Evolutionary conservation across 2,329 filamentous ascomycete species (phyloP).

Genomic region (Dactylellina haptotyla): DNA sequence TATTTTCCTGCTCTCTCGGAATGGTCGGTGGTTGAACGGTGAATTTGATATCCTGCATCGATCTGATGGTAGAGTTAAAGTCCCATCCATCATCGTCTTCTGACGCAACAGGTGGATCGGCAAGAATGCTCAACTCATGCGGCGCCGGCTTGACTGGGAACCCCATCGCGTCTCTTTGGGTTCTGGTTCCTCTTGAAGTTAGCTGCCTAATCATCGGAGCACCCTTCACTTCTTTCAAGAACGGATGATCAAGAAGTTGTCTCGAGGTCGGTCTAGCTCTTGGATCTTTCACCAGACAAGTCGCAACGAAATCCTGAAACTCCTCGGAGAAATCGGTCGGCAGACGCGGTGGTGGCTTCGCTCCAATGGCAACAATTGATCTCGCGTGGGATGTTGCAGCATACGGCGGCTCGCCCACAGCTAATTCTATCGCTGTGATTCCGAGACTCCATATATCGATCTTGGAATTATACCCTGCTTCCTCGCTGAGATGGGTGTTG

Average conservation of each 20-base stretch:
- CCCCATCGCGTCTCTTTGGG: neutral
- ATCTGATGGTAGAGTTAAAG: neutral
- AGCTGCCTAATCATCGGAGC: neutral
- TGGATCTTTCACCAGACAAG: conserved; percentile 80
- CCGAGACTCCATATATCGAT: conserved; percentile 94
- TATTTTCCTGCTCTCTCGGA: neutral
- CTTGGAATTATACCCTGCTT: conserved; percentile 81
- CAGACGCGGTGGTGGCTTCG: conserved; percentile 82
- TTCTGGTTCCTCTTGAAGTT: neutral
- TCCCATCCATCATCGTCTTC: conserved; percentile 6
- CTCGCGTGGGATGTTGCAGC: conserved; percentile 92
- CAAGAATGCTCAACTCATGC: neutral
- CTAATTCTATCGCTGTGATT: conserved; percentile 90
- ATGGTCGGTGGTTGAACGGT: too few relatives aligned
- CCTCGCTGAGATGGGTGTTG: conserved; percentile 10
- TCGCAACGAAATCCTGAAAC: conserved; percentile 91
- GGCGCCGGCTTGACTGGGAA: neutral
- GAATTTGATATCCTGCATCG: neutral
- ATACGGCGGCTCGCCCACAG: conserved; percentile 87
- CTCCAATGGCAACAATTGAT: conserved; percentile 88
- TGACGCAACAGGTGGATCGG: neutral
- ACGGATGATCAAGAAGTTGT: conserved; percentile 26
- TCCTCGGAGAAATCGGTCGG: conserved; percentile 84
- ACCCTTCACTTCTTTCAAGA: conserved; percentile 18
- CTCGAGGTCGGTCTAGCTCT: conserved; percentile 4